A percentile compares a stretch with the other conserved stretches of the same genome.
Evolutionary conservation across 768 basidiomycete species (phyloP).

Genomic region (Trichaptum fuscoviolaceum): DNA sequence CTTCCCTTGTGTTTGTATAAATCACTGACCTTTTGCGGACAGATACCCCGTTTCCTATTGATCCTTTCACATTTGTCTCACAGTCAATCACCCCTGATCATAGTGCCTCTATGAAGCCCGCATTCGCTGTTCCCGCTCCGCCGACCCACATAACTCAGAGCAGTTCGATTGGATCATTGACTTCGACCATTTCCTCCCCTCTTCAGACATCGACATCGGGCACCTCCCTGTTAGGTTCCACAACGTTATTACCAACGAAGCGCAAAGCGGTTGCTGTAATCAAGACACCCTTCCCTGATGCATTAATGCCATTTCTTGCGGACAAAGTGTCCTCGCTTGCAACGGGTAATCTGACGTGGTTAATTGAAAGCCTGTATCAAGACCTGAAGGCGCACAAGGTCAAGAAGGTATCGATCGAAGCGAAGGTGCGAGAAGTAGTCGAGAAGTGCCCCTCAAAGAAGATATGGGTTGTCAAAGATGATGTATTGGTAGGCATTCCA

Average conservation of each 20-base stretch:
- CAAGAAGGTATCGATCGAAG: slow-evolving; percentile 81
- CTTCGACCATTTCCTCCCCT: slow-evolving; percentile 8
- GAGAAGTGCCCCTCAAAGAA: slow-evolving; percentile 72
- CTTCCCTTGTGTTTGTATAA: neutral
- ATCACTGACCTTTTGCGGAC: slow-evolving; percentile 8
- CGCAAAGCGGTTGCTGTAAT: slow-evolving; percentile 21
- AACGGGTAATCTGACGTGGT: slow-evolving; percentile 55
- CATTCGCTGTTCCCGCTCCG: slow-evolving; percentile 24
- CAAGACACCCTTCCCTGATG: slow-evolving; percentile 66
- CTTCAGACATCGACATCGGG: slow-evolving; percentile 13
- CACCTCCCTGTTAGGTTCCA: slow-evolving; percentile 20
- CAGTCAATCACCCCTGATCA: slow-evolving; percentile 31
- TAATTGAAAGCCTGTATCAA: slow-evolving; percentile 70
- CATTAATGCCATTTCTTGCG: slow-evolving; percentile 53
- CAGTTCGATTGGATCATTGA: neutral
- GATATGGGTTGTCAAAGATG: slow-evolving; percentile 65
- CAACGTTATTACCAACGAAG: neutral
- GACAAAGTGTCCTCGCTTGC: slow-evolving; percentile 57
- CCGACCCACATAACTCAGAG: slow-evolving; percentile 18
- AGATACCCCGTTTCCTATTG: slow-evolving; percentile 71
- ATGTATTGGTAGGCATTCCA: slow-evolving; percentile 16
- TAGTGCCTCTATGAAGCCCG: slow-evolving; percentile 5
- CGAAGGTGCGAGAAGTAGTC: slow-evolving; percentile 70
- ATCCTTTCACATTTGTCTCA: slow-evolving; percentile 76
- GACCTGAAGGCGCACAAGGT: slow-evolving; percentile 65